phyloP scores from a whole-genome alignment of 371 early-diverging fungal species.

The Mortierella sp. region DNA sequence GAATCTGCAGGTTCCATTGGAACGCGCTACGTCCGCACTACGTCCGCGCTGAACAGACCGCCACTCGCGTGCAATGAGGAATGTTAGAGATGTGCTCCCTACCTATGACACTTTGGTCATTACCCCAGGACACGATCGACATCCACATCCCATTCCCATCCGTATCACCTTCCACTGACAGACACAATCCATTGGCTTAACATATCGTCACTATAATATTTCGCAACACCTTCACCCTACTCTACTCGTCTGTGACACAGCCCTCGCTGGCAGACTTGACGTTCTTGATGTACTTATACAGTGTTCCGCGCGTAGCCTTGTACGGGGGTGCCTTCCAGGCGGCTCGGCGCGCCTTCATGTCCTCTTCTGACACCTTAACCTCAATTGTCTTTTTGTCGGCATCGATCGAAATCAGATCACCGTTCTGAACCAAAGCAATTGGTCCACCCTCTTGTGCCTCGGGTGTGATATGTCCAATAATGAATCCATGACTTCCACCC shows the following conservation, averaged over 20 bases:
- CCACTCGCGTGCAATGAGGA: no score
- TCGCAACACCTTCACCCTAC: not conserved
- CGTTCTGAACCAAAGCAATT: constrained; percentile 89
- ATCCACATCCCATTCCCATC: no score
- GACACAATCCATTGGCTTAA: no score
- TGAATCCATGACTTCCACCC: constrained; percentile 97
- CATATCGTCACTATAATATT: no score
- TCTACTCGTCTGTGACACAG: constrained; percentile 87
- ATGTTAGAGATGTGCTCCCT: no score
- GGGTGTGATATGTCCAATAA: constrained; percentile 98
- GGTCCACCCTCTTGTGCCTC: constrained; percentile 98
- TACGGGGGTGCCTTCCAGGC: constrained; percentile 82
- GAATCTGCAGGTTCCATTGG: no score
- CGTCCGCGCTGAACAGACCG: no score
- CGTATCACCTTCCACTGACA: no score
- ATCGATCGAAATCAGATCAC: constrained; percentile 90
- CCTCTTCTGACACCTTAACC: constrained; percentile 81
- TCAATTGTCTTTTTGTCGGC: constrained; percentile 80
- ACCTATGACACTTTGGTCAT: no score
- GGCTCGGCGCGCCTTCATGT: constrained; percentile 73
- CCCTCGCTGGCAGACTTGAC: constrained; percentile 87
- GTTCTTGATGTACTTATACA: constrained; percentile 90
- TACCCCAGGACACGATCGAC: no score
- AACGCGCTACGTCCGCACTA: no score
- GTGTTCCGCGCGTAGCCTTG: constrained; percentile 87